Conservation (phyloP, 176 grass and related monocot species). For the Carex parvula region DNA sequence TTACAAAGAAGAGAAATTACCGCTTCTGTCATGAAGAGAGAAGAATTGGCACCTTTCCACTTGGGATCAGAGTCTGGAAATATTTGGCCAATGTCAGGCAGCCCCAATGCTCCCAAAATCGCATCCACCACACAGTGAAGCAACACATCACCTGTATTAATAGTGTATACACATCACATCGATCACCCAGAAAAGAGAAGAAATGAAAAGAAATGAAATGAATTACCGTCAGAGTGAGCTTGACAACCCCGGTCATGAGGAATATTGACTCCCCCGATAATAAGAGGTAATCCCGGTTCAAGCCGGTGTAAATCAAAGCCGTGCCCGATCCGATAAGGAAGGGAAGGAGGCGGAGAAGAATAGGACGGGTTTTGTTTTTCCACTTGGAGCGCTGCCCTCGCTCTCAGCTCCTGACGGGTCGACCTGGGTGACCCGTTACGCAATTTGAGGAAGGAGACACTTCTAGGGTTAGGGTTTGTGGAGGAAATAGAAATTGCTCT, state of each 20-base stretch:
- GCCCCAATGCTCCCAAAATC: conserved; percentile 88
- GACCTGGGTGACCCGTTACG: not conserved
- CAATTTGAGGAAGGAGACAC: not conserved
- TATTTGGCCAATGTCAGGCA: conserved; percentile 97
- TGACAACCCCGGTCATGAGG: conserved; percentile 95
- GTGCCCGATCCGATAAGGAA: conserved; percentile 82
- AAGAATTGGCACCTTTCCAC: conserved; percentile 88
- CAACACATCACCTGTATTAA: conserved; percentile 72
- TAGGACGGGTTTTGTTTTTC: conserved; percentile 52
- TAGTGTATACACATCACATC: not conserved
- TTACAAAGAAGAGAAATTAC: not conserved
- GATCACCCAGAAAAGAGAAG: not conserved
- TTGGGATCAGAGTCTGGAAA: conserved; percentile 90
- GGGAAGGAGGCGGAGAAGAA: conserved; percentile 52
- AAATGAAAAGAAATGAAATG: not conserved
- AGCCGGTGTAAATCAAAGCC: conserved; percentile 98
- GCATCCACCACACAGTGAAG: conserved; percentile 99
- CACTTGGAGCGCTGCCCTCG: conserved; percentile 50
- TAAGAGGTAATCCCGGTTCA: conserved; percentile 84
- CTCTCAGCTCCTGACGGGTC: conserved; percentile 2
- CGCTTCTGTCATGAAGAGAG: conserved; percentile 80
- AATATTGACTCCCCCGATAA: conserved; percentile 87
- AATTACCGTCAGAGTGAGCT: conserved; percentile 88
- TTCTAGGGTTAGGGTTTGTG: not conserved
- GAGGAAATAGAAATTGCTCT: not conserved